phyloP scores from a whole-genome alignment of 805 yeast species.

The Brettanomyces nanus region DNA sequence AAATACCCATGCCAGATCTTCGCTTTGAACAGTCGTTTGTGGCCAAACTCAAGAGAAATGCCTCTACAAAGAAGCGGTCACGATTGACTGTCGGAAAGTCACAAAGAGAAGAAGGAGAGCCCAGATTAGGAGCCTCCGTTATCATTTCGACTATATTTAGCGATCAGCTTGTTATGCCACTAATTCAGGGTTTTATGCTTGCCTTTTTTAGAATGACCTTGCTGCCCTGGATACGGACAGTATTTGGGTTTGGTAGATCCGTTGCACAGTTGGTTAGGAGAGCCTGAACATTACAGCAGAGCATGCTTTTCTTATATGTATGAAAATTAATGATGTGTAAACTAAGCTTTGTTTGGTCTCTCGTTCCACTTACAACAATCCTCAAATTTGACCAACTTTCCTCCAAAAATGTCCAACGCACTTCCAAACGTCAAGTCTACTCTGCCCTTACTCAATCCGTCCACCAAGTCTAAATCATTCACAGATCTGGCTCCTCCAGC shows the following conservation, averaged over 20 bases:
- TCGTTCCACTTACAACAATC: conserved; percentile 75
- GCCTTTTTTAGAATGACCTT: conserved; percentile 28
- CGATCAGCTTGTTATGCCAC: conserved; percentile 49
- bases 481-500: conserved; percentile 93
- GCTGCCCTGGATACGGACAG: conserved; percentile 27
- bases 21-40: conserved; percentile 59
- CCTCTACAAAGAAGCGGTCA: conserved; percentile 11
- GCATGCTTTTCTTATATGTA: conserved; percentile 2
- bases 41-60: conserved; percentile 26
- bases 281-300: not conserved
- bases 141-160: conserved; percentile 40
- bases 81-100: conserved; percentile 5
- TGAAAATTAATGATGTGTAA: not conserved
- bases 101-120: conserved; percentile 4
- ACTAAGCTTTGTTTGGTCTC: not conserved
- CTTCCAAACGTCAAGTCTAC: conserved; percentile 93
- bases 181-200: conserved; percentile 46
- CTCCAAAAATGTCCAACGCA: conserved; percentile 93
- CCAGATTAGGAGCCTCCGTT: conserved; percentile 35
- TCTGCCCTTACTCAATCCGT: conserved; percentile 61
- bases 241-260: conserved; percentile 15
- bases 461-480: conserved; percentile 60
- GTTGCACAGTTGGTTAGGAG: not conserved
- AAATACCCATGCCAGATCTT: conserved; percentile 44
- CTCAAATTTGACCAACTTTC: conserved; percentile 62